Evolutionary conservation across 1,284 basidiomycete species (phyloP).

Genomic region (Microbotryum silenes-acaulis): DNA sequence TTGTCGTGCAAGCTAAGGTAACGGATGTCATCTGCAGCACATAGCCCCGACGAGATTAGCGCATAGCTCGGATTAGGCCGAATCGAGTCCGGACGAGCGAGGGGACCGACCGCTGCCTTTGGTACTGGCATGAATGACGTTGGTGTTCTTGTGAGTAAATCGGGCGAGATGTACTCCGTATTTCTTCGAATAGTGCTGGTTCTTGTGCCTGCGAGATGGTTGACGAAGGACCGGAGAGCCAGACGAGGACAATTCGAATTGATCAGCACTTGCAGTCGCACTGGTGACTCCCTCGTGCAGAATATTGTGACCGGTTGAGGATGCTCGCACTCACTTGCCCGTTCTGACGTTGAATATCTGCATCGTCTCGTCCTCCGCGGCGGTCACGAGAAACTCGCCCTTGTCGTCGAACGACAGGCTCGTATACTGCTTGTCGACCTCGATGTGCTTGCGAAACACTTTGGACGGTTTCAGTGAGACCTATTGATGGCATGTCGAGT

Average conservation of each 20-base stretch:
- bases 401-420: conserved; percentile 83
- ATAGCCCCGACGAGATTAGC: background rate
- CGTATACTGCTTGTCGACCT: conserved; percentile 54
- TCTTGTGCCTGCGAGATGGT: conserved; percentile 52
- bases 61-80: no score
- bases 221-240: conserved; percentile 33
- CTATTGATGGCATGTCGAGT: conserved; percentile 1
- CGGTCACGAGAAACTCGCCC: conserved; percentile 77
- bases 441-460: conserved; percentile 72
- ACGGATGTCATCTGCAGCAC: conserved; percentile 60
- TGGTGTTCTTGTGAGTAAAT: conserved; percentile 81
- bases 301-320: background rate
- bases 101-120: conserved; percentile 67
- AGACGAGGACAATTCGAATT: background rate
- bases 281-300: background rate
- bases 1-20: conserved; percentile 95
- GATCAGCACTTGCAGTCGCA: background rate
- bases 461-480: conserved; percentile 67
- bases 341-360: conserved; percentile 77
- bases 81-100: background rate
- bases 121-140: conserved; percentile 84
- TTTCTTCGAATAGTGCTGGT: conserved; percentile 83
- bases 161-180: conserved; percentile 90
- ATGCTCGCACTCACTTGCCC: conserved; percentile 69
- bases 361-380: conserved; percentile 89